Evolutionary conservation across 139 green algal genomes (phyloP).

Genomic region (Auxenochlorella protothecoides): DNA sequence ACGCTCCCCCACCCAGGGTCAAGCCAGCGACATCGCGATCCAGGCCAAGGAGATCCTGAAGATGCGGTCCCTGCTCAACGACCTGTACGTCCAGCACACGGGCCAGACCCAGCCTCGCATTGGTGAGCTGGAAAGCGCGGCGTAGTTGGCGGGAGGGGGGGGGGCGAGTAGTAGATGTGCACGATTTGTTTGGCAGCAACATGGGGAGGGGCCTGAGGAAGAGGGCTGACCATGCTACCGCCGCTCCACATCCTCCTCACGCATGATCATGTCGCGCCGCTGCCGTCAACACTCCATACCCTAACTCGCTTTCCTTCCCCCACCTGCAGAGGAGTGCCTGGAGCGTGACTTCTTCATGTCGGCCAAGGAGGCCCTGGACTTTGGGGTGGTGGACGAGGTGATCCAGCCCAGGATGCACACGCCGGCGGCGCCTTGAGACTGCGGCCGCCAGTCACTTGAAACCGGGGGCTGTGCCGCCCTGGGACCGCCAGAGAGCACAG

Average conservation of each 20-base stretch:
- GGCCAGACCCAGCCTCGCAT: slow-evolving; percentile 35
- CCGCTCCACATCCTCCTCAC: too few relatives aligned
- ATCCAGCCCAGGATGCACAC: slow-evolving; percentile 17
- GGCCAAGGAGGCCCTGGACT: slow-evolving; percentile 57
- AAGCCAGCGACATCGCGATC: slow-evolving; percentile 88
- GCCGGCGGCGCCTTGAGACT: too few relatives aligned
- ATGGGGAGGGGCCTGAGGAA: too few relatives aligned
- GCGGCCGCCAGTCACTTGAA: too few relatives aligned
- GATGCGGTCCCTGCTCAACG: slow-evolving; percentile 57
- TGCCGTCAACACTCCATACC: not conserved
- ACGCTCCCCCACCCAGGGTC: slow-evolving; percentile 41
- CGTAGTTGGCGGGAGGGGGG: too few relatives aligned
- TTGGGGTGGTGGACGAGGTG: slow-evolving; percentile 82
- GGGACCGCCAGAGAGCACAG: too few relatives aligned
- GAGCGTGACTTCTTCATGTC: slow-evolving; percentile 85
- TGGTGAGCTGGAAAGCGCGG: slow-evolving; percentile 23
- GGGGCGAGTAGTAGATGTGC: too few relatives aligned
- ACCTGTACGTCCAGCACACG: slow-evolving; percentile 80
- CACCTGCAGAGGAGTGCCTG: slow-evolving; percentile 44
- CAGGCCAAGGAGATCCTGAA: slow-evolving; percentile 83
- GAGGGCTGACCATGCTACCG: too few relatives aligned
- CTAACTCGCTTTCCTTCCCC: not conserved
- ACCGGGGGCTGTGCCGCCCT: too few relatives aligned
- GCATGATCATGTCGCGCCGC: too few relatives aligned
- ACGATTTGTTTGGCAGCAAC: too few relatives aligned